Percentiles rank a stretch among this genome's conserved stretches.
Evolutionary conservation across 2,329 filamentous ascomycete species (phyloP).

Genomic region (Pseudocercospora fuligena): DNA sequence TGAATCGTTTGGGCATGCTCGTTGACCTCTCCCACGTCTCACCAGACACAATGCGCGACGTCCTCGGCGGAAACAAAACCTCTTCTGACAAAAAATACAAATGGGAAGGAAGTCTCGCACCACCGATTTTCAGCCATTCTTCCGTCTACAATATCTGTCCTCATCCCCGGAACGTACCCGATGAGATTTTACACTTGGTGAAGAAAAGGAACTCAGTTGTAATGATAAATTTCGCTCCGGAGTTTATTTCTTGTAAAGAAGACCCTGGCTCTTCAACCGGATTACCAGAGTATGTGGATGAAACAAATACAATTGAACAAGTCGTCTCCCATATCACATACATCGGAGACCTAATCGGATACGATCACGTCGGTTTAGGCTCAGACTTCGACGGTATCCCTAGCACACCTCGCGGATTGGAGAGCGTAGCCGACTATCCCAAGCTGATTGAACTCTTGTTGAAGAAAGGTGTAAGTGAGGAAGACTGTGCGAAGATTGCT

Average conservation of each 20-base stretch:
- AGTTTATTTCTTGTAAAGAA: constrained; percentile 77
- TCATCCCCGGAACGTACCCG: constrained; percentile 88
- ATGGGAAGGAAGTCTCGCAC: constrained; percentile 76
- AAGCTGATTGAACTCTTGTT: constrained; percentile 77
- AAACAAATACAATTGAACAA: constrained; percentile 74
- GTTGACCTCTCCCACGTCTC: constrained; percentile 83
- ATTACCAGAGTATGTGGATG: constrained; percentile 69
- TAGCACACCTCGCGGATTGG: constrained; percentile 71
- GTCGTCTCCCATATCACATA: constrained; percentile 81
- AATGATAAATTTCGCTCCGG: constrained; percentile 88
- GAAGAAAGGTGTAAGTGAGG: constrained; percentile 72
- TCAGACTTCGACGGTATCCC: constrained; percentile 86
- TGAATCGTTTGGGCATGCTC: constrained; percentile 95
- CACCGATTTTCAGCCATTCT: constrained; percentile 88
- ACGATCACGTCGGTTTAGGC: constrained; percentile 83
- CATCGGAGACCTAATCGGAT: constrained; percentile 83
- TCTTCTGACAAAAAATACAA: constrained; percentile 45
- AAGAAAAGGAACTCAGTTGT: constrained; percentile 75
- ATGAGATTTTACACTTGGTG: constrained; percentile 78
- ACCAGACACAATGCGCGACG: constrained; percentile 82
- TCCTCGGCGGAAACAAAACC: constrained; percentile 60
- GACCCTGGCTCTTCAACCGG: constrained; percentile 55
- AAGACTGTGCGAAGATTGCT: constrained; percentile 74
- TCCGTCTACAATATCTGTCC: constrained; percentile 80
- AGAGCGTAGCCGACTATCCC: constrained; percentile 85